Evolutionary conservation across 139 green algal species (phyloP).

Genomic region (Chlamydomonas sp.): DNA sequence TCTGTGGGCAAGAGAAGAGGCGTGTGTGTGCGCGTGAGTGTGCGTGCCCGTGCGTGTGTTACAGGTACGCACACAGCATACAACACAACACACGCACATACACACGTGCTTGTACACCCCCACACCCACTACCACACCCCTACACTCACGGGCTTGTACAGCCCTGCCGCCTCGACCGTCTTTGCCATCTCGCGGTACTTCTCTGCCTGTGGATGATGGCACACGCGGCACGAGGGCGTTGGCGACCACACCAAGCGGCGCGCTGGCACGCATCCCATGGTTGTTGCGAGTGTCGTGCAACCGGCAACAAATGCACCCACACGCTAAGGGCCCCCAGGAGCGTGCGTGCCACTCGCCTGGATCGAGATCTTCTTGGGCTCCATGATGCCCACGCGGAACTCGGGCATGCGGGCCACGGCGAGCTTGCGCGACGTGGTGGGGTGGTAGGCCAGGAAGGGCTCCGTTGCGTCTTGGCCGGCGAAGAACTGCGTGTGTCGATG

Average conservation of each 20-base stretch:
- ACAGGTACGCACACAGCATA: background rate
- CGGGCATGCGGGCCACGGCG: background rate
- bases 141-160: constrained; percentile 12
- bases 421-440: background rate
- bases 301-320: too few relatives aligned
- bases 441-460: constrained; percentile 14
- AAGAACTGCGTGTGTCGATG: constrained; percentile 7
- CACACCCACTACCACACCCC: background rate
- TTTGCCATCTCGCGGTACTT: constrained; percentile 8
- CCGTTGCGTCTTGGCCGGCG: constrained; percentile 7
- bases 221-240: too few relatives aligned
- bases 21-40: background rate
- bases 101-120: background rate
- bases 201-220: too few relatives aligned
- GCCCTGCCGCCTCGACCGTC: background rate
- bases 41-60: background rate
- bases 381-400: background rate
- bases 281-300: too few relatives aligned
- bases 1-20: background rate
- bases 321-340: too few relatives aligned
- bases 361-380: background rate
- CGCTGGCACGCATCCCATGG: too few relatives aligned
- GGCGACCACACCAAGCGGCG: too few relatives aligned
- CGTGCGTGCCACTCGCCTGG: background rate
- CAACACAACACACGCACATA: background rate